A percentile compares a stretch with the other conserved stretches of the same genome.
Conservation (phyloP, 148 eudicot genomes). For the Rhododendron williamsianum region DNA sequence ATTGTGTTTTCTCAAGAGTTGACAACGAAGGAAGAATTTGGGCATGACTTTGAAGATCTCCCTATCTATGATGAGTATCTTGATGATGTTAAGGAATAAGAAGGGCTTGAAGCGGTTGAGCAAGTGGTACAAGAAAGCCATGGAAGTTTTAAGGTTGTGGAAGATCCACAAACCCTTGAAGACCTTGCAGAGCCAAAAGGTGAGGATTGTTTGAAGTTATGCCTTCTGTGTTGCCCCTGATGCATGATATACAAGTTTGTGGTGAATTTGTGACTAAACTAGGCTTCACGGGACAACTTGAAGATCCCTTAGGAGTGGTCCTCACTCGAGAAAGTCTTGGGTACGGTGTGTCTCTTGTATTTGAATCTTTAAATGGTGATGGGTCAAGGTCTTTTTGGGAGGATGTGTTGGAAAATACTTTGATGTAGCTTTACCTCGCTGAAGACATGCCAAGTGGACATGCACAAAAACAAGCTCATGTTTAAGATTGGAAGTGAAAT, state of each 20-base stretch:
- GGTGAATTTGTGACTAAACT: neutral
- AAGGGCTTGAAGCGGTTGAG: neutral
- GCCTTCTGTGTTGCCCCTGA: neutral
- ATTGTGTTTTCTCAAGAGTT: neutral
- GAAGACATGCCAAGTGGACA: neutral
- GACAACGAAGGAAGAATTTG: neutral
- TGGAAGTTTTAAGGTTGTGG: neutral
- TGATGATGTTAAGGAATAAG: neutral
- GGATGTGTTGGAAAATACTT: neutral
- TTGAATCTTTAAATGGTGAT: neutral
- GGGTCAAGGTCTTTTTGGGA: neutral
- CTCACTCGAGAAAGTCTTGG: neutral
- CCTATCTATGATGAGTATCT: neutral
- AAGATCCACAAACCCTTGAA: neutral
- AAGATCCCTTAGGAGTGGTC: neutral
- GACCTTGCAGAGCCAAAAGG: neutral
- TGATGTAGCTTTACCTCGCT: neutral
- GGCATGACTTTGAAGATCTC: neutral
- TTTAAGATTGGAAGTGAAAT: neutral
- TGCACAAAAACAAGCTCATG: neutral
- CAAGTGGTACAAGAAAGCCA: neutral
- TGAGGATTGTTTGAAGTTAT: neutral
- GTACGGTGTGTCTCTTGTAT: neutral
- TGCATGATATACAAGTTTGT: neutral
- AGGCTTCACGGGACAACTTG: neutral